These are phyloP conservation scores for Crithidia sp. DNA, from an alignment of 208 protist species.

Conservation along the genomic window DNA sequence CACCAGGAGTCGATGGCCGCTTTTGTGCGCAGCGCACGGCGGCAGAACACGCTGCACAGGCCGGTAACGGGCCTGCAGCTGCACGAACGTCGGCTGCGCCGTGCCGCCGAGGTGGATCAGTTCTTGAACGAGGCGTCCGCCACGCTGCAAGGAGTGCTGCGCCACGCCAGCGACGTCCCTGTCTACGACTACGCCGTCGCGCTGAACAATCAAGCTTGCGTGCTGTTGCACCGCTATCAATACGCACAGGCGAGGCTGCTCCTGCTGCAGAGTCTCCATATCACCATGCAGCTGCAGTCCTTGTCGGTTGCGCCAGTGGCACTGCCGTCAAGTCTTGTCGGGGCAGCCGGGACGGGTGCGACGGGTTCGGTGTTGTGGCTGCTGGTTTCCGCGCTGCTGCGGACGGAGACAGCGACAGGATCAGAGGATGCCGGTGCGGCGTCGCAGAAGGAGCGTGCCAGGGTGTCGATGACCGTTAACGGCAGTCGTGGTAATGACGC, in stretches of 20 bases:
- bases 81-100: conserved; percentile 16
- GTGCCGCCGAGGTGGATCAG: conserved; percentile 19
- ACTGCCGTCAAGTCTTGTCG: conserved; percentile 8
- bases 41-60: conserved; percentile 20
- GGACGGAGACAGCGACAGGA: neutral
- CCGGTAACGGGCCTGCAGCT: conserved; percentile 31
- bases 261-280: conserved; percentile 38
- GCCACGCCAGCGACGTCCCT: conserved; percentile 33
- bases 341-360: conserved; percentile 3
- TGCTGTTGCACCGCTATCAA: conserved; percentile 36
- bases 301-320: conserved; percentile 18
- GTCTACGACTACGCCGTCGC: conserved; percentile 52
- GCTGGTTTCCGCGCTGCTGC: neutral
- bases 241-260: conserved; percentile 30
- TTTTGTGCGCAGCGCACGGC: conserved; percentile 28
- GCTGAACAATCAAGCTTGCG: conserved; percentile 52
- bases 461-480: too few relatives aligned
- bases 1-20: conserved; percentile 26
- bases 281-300: conserved; percentile 37
- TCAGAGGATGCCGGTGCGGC: neutral
- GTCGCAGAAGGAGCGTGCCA: too few relatives aligned
- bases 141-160: conserved; percentile 32
- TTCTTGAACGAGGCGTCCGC: conserved; percentile 27
- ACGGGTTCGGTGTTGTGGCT: conserved; percentile 9
- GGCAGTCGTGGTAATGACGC: too few relatives aligned